Conservation (phyloP, 495 filamentous ascomycete genomes). For the Saxispiralis lemnorum region DNA sequence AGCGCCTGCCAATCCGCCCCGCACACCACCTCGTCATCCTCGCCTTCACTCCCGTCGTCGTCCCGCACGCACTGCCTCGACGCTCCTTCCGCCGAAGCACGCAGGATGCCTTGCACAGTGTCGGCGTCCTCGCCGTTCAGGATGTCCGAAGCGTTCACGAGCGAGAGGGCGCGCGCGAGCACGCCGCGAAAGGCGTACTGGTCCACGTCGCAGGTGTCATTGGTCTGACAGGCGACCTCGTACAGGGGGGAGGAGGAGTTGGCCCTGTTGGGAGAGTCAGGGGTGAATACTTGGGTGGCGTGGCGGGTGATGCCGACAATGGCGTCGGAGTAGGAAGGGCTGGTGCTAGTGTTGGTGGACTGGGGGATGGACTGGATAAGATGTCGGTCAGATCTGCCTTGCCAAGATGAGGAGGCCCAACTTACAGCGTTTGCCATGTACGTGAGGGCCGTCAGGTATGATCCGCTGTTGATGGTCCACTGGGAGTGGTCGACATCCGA, state of each 20-base stretch:
- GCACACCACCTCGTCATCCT: no score
- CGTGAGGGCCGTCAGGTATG: constrained; percentile 9
- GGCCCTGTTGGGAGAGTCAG: no score
- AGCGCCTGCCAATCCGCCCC: no score
- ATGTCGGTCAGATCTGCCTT: background rate
- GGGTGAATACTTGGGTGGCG: constrained; percentile 10
- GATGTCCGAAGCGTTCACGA: constrained; percentile 15
- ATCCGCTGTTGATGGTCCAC: constrained; percentile 9
- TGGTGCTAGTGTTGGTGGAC: background rate
- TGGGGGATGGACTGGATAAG: background rate
- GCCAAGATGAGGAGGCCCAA: background rate
- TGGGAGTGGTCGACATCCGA: constrained; percentile 23
- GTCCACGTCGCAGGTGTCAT: constrained; percentile 25
- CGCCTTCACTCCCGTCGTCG: no score
- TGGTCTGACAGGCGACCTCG: constrained; percentile 25
- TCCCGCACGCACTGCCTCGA: constrained; percentile 20
- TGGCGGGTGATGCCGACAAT: background rate
- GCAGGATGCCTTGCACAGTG: constrained; percentile 22
- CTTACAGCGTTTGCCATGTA: constrained; percentile 11
- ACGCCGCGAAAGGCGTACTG: constrained; percentile 29
- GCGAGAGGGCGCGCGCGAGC: constrained; percentile 26
- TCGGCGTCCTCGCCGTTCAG: constrained; percentile 17
- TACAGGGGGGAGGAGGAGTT: constrained; percentile 11
- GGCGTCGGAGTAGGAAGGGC: background rate
- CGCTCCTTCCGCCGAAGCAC: constrained; percentile 23